Conservation (phyloP, 257 asterid species). For the Mitragyna speciosa region DNA sequence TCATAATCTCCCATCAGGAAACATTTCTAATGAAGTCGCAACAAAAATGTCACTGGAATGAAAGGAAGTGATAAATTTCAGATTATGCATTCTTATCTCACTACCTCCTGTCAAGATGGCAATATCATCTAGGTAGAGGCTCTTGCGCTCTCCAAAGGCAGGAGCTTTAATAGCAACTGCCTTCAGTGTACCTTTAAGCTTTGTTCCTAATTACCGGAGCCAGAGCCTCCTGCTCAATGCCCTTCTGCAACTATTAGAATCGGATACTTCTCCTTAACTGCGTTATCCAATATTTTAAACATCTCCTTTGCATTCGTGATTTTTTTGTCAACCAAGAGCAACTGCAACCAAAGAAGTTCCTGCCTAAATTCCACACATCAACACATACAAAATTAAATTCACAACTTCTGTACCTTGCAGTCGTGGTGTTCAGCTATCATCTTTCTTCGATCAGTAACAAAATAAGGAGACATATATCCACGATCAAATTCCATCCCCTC, state of each 20-base stretch:
- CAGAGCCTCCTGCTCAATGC: conserved; percentile 71
- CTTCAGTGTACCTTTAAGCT: conserved; percentile 63
- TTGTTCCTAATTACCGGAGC: conserved; percentile 81
- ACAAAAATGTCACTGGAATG: not conserved
- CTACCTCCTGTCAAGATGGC: conserved; percentile 86
- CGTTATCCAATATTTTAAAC: conserved; percentile 74
- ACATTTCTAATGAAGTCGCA: not conserved
- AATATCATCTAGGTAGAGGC: conserved; percentile 77
- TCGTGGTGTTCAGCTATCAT: conserved; percentile 66
- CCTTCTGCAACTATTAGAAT: conserved; percentile 73
- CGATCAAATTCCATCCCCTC: conserved; percentile 93
- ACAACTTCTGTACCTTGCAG: conserved; percentile 64
- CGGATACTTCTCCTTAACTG: conserved; percentile 73
- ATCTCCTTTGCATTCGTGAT: conserved; percentile 64
- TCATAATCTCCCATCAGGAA: not conserved
- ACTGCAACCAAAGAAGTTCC: conserved; percentile 44
- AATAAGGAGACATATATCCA: conserved; percentile 79
- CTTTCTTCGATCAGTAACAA: conserved; percentile 69
- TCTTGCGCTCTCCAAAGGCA: conserved; percentile 72
- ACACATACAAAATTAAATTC: conserved; percentile 9
- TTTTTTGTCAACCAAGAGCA: conserved; percentile 79
- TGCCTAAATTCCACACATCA: conserved; percentile 8
- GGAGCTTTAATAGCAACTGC: conserved; percentile 84
- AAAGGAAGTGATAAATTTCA: not conserved
- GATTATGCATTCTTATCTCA: conserved; percentile 7